These are phyloP conservation scores for Botrytis cinerea DNA, from an alignment of 2,329 filamentous ascomycete species.

Conservation along the genomic window DNA sequence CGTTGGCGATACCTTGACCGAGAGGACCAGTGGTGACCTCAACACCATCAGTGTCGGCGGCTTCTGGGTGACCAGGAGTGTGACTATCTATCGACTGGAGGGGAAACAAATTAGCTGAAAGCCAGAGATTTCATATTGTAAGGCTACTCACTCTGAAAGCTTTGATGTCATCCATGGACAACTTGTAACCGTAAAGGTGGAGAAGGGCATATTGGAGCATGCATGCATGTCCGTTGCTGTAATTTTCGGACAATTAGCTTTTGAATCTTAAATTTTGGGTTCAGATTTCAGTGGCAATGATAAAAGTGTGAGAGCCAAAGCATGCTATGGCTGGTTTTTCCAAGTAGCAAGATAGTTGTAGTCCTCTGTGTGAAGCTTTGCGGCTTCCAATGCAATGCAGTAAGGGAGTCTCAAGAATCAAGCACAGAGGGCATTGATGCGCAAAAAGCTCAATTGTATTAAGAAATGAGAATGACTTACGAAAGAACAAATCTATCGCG, in stretches of 20 bases:
- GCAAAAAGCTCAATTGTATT: neutral
- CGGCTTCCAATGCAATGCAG: neutral
- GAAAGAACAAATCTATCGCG: constrained; percentile 98
- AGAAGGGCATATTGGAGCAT: constrained; percentile 99
- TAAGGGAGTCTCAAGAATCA: too few relatives aligned
- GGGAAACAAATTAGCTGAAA: constrained; percentile 21
- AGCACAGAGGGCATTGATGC: neutral
- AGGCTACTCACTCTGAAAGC: constrained; percentile 77
- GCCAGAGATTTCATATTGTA: neutral
- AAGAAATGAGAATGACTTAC: constrained; percentile 59
- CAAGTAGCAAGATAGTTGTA: neutral
- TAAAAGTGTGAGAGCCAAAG: neutral
- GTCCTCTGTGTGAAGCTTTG: too few relatives aligned
- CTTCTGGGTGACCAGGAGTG: constrained; percentile 94
- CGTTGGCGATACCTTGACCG: constrained; percentile 95
- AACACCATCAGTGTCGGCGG: constrained; percentile 93
- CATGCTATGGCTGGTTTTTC: neutral
- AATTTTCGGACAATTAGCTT: constrained; percentile 16
- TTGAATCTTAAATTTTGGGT: neutral
- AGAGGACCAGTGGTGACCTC: constrained; percentile 98
- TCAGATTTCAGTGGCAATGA: neutral
- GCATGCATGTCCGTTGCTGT: constrained; percentile 95
- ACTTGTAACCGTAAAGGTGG: constrained; percentile 88
- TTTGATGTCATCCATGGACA: constrained; percentile 92
- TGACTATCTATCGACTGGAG: constrained; percentile 62